phyloP scores from a whole-genome alignment of 1,139 yeast genomes.

The Geotrichum histeridarum region DNA sequence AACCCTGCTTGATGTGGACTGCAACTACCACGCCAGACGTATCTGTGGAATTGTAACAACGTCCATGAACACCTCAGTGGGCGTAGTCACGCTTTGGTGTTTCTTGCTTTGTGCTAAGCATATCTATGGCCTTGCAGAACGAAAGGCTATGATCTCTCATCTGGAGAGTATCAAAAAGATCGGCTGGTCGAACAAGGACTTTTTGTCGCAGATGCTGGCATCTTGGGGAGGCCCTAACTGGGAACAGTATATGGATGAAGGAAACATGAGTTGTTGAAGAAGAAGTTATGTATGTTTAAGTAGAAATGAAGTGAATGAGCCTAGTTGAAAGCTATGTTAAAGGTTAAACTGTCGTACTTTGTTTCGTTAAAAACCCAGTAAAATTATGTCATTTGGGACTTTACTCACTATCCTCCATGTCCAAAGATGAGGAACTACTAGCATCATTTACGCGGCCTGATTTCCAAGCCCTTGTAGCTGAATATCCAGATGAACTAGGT shows the following conservation, averaged over 20 bases:
- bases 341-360: too few species aligned
- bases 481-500: neutral
- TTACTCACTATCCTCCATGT: neutral
- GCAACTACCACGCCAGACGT: slow-evolving; percentile 13
- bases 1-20: slow-evolving; percentile 6
- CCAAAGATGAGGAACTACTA: neutral
- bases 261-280: neutral
- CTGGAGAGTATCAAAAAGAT: slow-evolving; percentile 6
- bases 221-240: slow-evolving; percentile 17
- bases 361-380: too few species aligned
- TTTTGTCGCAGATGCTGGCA: slow-evolving; percentile 2
- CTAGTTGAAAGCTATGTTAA: too few species aligned
- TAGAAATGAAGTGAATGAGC: too few species aligned
- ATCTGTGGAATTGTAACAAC: slow-evolving; percentile 14
- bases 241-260: slow-evolving; percentile 5
- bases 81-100: slow-evolving; percentile 14
- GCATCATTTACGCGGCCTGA: neutral
- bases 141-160: slow-evolving; percentile 11
- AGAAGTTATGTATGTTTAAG: neutral
- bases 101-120: slow-evolving; percentile 13
- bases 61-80: slow-evolving; percentile 1
- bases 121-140: slow-evolving; percentile 4
- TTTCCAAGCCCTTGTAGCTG: neutral
- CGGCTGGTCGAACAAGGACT: slow-evolving; percentile 15
- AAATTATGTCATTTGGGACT: neutral